Base-by-base conservation (phyloP, 805 yeast species). In the Pichia ethanolica region DNA sequence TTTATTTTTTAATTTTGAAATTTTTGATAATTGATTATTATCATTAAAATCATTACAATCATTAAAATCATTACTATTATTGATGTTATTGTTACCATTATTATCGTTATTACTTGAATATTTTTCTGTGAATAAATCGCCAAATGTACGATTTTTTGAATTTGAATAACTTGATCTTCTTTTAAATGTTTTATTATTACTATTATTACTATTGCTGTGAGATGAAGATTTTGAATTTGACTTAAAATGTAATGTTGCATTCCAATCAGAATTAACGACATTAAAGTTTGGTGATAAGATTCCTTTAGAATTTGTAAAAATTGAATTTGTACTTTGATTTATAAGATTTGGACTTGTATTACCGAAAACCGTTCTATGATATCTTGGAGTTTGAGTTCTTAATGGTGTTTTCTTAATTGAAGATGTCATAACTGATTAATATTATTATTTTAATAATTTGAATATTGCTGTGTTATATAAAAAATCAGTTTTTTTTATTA, bases 191-290 rank as follows among this genome's bases (percentile, higher is more conserved):
- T 8, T 28, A 27, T 14, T 50, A 35, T 26, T 50, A 40, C 14
- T 50, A 50, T 39, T 47, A 52, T 47, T 49, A 48, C 32, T 58
- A 50, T 13, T 25, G n/a, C 13, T 25, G 25, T 38, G 20, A 38
- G 47, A n/a, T n/a, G 42, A 30, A 20, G 36, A 28, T 41, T 13
- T 10, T 30, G 42, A 40, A 10, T 5, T 25, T 12, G 39, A 35
- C 25, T 36, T 28, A 5, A 28, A 34, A 13, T 39, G 35, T 5
- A 45, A 4, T 33, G 35, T 39, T 9, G 47, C 42, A 36, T 49
- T 45, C 71, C 71, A 67, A 48, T 68, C 70, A 5, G 65, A 57
- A 28, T 61, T 55, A 11, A 67, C 68, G 14, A 67, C 67, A 44
- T 66, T 64, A 43, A 65, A 60, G 48, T 67, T 65, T 25, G 71